These are phyloP conservation scores for Pulveroboletus frians DNA, from an alignment of 768 basidiomycete genomes.

Conservation along the genomic window DNA sequence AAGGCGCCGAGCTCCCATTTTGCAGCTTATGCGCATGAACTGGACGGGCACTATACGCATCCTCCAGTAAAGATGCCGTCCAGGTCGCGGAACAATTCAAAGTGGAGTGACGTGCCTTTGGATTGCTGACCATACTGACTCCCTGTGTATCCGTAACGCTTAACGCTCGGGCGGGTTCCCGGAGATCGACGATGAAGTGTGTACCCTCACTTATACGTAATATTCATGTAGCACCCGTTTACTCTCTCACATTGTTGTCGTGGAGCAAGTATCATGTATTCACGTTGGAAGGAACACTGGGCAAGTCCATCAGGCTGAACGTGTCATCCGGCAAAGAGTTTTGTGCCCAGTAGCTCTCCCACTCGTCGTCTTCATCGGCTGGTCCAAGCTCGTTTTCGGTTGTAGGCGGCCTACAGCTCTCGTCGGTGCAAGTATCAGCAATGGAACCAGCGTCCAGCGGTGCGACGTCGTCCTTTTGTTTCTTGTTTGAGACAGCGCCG, in stretches of 20 bases:
- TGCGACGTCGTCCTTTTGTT: constrained; percentile 21
- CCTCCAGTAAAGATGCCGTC: constrained; percentile 5
- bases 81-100: constrained; percentile 11
- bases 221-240: constrained; percentile 8
- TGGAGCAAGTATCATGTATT: constrained; percentile 11
- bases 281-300: background rate
- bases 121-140: constrained; percentile 1
- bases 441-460: constrained; percentile 35
- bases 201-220: background rate
- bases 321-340: constrained; percentile 39
- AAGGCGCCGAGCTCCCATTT: constrained; percentile 30
- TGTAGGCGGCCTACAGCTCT: constrained; percentile 11
- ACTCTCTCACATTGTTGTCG: background rate
- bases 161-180: constrained; percentile 14
- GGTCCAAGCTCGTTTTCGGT: constrained; percentile 25
- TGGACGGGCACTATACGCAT: constrained; percentile 19
- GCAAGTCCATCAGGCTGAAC: constrained; percentile 20
- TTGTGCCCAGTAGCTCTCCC: constrained; percentile 44
- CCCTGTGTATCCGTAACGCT: background rate
- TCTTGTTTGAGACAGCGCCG: background rate
- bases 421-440: constrained; percentile 23
- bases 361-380: constrained; percentile 35
- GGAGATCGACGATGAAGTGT: background rate
- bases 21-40: constrained; percentile 17
- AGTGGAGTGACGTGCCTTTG: constrained; percentile 24